Evolutionary conservation across 2,329 filamentous ascomycete genomes (phyloP), one percentile per base, ranked within the genome.

Genomic region (Exophiala sideris): DNA sequence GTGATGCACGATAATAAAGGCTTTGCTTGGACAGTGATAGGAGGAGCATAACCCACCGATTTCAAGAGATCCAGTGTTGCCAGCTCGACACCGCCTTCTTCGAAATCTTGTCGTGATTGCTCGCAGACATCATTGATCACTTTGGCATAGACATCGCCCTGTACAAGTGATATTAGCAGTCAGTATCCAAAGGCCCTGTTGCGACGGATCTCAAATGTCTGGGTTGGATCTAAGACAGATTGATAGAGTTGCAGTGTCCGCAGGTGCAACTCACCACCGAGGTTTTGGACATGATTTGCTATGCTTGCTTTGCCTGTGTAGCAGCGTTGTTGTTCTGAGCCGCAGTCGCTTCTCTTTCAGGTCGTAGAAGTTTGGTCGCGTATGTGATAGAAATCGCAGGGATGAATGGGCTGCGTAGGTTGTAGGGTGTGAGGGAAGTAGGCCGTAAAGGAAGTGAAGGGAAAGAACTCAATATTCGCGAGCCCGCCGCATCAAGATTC

Each of bases 71-170:
- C 84, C 66, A 99, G 77, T 48, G 92, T 92, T 64, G 83, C 79
- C 71, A 92, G 87, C 66, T 95, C 90, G 62, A 97, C 87, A 66
- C 94, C 94, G 65, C 87, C 90, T 75, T 99, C 94, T 72, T 99
- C 94, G 70, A 99, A 97, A 74, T 97, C 94, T 68, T 92, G 88
- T 68, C 89, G 83, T 67, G 92, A 96, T 63, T 86, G 86, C 65
- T 92, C 87, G 73, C 96, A 89, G 68, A 99, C 91, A 76, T 88
- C 87, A 65, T 92, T 87, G 73, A 97, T 89, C 70, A 99, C 91
- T 75, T 94, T 89, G 59, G 86, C 79, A 68, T 96, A 99, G 67
- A 97, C 86, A 63, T 77, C 75, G 67, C 94, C 94, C 77, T 85
- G 62, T 57, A 20, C 21, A 35, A 49, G 34, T 41, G 20, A 33